Percentiles rank a stretch among this genome's conserved stretches.
Evolutionary conservation across 148 eudicot genomes (phyloP).

Genomic region (Cornus florida): DNA sequence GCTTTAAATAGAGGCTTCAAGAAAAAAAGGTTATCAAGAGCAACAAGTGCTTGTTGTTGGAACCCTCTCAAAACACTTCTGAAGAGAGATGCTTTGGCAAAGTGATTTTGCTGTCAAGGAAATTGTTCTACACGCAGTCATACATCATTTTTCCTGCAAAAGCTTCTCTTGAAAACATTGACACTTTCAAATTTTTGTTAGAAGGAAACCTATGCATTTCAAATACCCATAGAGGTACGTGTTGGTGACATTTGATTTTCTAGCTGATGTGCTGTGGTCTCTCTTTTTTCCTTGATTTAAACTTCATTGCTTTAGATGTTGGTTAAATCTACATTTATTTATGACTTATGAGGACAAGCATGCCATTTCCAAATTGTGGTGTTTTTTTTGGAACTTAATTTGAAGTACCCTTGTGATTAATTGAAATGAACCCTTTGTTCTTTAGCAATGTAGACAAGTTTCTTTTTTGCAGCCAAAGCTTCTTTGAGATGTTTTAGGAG

Average conservation of each 20-base stretch:
- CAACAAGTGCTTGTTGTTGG: conserved; percentile 2
- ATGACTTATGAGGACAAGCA: background rate
- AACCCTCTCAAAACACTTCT: conserved; percentile 5
- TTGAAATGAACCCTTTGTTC: background rate
- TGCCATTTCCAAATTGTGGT: background rate
- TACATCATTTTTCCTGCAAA: background rate
- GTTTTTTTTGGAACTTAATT: background rate
- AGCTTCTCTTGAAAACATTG: background rate
- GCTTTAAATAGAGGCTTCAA: conserved; percentile 38
- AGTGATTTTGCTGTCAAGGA: background rate
- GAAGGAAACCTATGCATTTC: background rate
- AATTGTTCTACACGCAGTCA: background rate
- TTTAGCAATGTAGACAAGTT: background rate
- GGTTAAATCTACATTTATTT: background rate
- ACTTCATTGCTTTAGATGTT: too few species aligned
- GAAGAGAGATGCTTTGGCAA: background rate
- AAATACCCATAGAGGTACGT: background rate
- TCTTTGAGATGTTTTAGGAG: background rate
- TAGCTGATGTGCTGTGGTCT: background rate
- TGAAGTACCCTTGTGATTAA: background rate
- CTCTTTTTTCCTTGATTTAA: too few species aligned
- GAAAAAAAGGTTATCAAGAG: background rate
- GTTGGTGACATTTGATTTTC: background rate
- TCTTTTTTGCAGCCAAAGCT: background rate
- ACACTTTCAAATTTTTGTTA: conserved; percentile 5